phyloP scores from a whole-genome alignment of 306 rosid species.

The Spatholobus suberectus region DNA sequence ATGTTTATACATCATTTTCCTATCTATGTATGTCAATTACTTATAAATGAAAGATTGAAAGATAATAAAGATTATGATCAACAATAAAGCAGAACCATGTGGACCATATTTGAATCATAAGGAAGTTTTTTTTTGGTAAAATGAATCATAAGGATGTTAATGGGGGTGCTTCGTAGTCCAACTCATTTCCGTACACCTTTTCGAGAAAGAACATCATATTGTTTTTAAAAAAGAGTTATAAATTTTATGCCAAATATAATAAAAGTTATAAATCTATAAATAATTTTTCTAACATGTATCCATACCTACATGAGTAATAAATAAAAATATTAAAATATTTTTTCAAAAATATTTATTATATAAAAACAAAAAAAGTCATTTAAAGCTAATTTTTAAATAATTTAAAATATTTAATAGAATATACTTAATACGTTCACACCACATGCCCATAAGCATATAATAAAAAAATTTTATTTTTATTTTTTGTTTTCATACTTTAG shows the following conservation, averaged over 20 bases:
- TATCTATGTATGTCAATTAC: neutral
- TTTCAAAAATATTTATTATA: neutral
- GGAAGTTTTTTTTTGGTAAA: no score
- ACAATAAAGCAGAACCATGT: conserved; percentile 19
- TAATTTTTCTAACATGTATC: neutral
- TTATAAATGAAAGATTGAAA: neutral
- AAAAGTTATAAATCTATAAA: neutral
- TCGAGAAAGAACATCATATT: neutral
- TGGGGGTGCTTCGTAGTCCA: conserved; percentile 37
- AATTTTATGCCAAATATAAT: neutral
- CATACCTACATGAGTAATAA: neutral
- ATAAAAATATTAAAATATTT: neutral
- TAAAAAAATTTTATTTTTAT: no score
- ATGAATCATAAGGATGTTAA: conserved; percentile 14
- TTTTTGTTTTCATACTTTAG: neutral
- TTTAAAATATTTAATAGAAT: neutral
- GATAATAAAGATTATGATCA: neutral
- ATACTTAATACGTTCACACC: neutral
- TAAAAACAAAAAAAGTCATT: neutral
- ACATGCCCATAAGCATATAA: no score
- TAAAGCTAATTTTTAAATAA: neutral
- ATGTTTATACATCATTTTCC: neutral
- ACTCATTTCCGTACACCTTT: conserved; percentile 33
- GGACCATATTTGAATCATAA: conserved; percentile 25
- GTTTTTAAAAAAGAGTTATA: neutral